Evolutionary conservation across 1,139 yeast species (phyloP).

Genomic region (Saccharomyces uvarum): DNA sequence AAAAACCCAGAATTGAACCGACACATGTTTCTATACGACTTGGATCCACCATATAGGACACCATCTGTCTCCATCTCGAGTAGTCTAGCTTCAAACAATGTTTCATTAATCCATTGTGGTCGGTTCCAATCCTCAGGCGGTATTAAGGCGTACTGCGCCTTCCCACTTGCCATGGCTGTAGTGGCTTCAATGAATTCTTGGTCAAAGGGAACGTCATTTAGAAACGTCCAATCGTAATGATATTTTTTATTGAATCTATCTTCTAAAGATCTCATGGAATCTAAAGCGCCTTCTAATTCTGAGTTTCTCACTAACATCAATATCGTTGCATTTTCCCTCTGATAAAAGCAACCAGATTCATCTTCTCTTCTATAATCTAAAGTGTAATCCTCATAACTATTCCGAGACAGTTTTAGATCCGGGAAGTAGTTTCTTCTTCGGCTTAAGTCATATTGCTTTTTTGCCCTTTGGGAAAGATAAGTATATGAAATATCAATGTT

Average conservation of each 20-base stretch:
- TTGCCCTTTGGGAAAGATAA: not conserved
- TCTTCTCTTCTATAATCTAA: not conserved
- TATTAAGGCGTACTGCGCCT: conserved; percentile 64
- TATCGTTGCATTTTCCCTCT: conserved; percentile 53
- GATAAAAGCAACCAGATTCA: conserved; percentile 1
- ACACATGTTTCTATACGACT: conserved; percentile 78
- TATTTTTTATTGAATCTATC: conserved; percentile 61
- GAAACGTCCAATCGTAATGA: conserved; percentile 79
- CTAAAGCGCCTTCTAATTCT: conserved; percentile 56
- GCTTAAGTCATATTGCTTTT: not conserved
- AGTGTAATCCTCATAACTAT: conserved; percentile 34
- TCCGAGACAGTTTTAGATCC: conserved; percentile 37
- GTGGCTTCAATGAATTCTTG: conserved; percentile 59
- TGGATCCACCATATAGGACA: conserved; percentile 69
- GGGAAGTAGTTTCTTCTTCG: not conserved
- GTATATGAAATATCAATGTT: not conserved
- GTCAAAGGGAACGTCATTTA: conserved; percentile 75
- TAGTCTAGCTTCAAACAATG: conserved; percentile 41
- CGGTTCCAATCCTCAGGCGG: conserved; percentile 66
- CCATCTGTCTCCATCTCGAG: conserved; percentile 48
- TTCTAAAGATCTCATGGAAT: conserved; percentile 60
- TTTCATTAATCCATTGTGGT: conserved; percentile 41
- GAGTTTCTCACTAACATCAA: conserved; percentile 65
- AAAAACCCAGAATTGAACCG: conserved; percentile 79
- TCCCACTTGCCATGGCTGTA: conserved; percentile 64